phyloP scores from a whole-genome alignment of 805 yeast species.

The Wickerhamiella australiensis region DNA sequence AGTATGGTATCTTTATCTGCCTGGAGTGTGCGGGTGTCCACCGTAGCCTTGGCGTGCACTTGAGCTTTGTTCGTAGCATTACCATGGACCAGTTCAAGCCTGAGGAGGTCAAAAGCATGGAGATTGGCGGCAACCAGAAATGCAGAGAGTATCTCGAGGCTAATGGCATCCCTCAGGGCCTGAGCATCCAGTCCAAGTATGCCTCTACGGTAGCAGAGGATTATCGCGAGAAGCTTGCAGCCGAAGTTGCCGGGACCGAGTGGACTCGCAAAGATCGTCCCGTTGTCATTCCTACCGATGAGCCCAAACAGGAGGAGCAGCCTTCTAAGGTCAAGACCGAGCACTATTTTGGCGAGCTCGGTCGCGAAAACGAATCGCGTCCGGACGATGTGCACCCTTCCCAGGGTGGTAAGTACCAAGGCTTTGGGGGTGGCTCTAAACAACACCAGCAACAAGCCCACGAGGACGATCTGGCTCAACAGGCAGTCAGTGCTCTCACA shows the following conservation, averaged over 20 bases:
- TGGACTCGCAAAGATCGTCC: conserved; percentile 43
- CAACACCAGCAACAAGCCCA: conserved; percentile 7
- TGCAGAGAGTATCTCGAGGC: conserved; percentile 55
- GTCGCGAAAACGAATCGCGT: conserved; percentile 55
- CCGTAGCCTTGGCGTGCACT: conserved; percentile 85
- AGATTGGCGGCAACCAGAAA: conserved; percentile 78
- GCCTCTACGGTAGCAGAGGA: conserved; percentile 90
- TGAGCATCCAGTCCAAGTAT: conserved; percentile 65
- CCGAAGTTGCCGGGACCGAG: conserved; percentile 58
- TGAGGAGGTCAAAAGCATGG: conserved; percentile 84
- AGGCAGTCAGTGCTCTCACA: conserved; percentile 74
- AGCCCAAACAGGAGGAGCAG: conserved; percentile 15
- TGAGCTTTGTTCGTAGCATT: conserved; percentile 89
- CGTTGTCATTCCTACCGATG: conserved; percentile 19
- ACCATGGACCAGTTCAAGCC: conserved; percentile 98
- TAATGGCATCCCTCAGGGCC: conserved; percentile 54
- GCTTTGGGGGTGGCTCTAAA: conserved; percentile 61
- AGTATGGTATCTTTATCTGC: conserved; percentile 93
- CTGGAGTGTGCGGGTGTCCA: conserved; percentile 97
- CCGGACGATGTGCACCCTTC: conserved; percentile 79
- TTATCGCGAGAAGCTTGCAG: conserved; percentile 69
- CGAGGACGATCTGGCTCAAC: conserved; percentile 45
- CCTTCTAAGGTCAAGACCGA: conserved; percentile 35
- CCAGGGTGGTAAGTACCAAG: conserved; percentile 85
- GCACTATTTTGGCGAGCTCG: conserved; percentile 72